Evolutionary conservation across 495 filamentous ascomycete genomes (phyloP), one percentile per base, ranked within the genome.

Genomic region (Hypoxylon trugodes): DNA sequence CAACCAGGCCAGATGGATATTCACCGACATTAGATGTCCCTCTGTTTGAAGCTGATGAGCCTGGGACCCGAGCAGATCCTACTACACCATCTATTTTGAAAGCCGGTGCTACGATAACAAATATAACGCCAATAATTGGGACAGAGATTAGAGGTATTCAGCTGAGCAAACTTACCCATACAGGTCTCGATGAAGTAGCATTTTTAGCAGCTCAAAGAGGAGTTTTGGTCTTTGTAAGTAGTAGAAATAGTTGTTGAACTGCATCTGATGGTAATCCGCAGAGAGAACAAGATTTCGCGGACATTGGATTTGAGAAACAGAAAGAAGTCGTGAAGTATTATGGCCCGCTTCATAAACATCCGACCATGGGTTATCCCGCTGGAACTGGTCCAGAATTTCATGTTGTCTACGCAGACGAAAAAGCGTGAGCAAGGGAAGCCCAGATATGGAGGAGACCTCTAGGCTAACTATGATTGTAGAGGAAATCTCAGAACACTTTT

Each of bases 381-480:
- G 62, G 46, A 6, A 51, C 47, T 19, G 32, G 55, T 19, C 56
- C 62, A 6, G 46, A 59, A 12, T 50, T 53, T 16, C 56, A 60
- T 21, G 56, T 66, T 4, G 84, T 84, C 25, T 84, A 85, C 15
- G 86, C 81, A 4, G 85, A 84, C 8, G 79, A 83, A 3, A 85
- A 86, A 18, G 81, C 82, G 59, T 86, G 80, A 24, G 82, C 78
- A 70, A 85, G 84, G 0, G 80, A 88, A 56, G 70, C 87, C 50
- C 86, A 88, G 60, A n/a, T n/a, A n/a, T n/a, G n/a, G n/a, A n/a
- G n/a, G n/a, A n/a, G n/a, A n/a, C n/a, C n/a, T n/a, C n/a, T 79
- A 86, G 4, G 84, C 87, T 13, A 82, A 87, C 71, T 80, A 84
- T 1, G 81, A 82, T 7, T 82, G 81, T 19, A 80, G 82, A 6